These are phyloP conservation scores for Phytophthora sp. DNA, from an alignment of 352 stramenopile species.

Conservation along the genomic window DNA sequence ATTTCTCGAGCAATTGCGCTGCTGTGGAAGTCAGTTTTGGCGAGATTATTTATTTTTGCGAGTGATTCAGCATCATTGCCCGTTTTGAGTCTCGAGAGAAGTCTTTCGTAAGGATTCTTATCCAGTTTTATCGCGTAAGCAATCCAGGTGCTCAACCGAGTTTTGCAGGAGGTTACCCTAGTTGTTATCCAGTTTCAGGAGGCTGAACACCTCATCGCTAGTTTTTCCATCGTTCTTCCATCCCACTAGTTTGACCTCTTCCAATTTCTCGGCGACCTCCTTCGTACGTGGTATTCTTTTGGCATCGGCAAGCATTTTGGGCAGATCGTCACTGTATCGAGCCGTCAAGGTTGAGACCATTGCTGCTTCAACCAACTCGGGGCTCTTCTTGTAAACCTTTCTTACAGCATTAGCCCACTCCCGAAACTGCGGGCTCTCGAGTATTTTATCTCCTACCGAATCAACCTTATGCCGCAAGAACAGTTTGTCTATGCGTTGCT, in stretches of 20 bases:
- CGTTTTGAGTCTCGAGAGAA: too few species aligned
- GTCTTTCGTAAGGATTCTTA: too few species aligned
- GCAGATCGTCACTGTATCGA: constrained; percentile 1
- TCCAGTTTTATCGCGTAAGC: too few species aligned
- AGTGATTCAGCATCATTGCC: too few species aligned
- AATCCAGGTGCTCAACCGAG: too few species aligned
- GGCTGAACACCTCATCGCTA: too few species aligned
- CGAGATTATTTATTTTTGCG: too few species aligned
- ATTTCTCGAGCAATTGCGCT: too few species aligned
- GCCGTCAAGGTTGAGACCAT: not conserved
- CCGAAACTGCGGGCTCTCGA: not conserved
- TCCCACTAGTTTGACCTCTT: not conserved
- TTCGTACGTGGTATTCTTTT: not conserved
- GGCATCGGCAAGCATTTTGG: not conserved
- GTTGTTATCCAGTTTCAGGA: too few species aligned
- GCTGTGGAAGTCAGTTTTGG: too few species aligned
- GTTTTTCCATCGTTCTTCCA: not conserved
- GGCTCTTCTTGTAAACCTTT: constrained; percentile 3
- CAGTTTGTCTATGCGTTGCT: not conserved
- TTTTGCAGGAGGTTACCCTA: too few species aligned
- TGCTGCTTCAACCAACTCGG: not conserved
- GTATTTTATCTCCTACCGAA: not conserved
- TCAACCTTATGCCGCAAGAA: not conserved
- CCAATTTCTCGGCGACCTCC: not conserved
- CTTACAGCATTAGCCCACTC: not conserved